Conservation (phyloP, 2,329 filamentous ascomycete species). For the Sphaerulina vaccinii region DNA sequence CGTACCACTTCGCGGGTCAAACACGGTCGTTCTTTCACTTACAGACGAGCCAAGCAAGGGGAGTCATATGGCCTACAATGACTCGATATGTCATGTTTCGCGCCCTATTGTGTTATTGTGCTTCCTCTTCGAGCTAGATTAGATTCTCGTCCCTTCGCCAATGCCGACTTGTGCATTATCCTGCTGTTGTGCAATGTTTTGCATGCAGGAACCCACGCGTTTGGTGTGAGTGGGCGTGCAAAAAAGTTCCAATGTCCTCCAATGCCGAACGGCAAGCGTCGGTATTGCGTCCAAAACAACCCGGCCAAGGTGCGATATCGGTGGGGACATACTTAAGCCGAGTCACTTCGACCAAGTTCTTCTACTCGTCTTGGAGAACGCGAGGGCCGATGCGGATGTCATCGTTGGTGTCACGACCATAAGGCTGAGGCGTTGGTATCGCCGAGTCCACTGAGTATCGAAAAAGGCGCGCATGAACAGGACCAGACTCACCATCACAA, state of each 20-base stretch:
- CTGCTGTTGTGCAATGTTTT: not conserved
- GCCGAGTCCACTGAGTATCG: too few species aligned
- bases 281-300: not conserved
- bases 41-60: conserved; percentile 1
- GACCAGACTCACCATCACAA: too few species aligned
- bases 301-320: too few species aligned
- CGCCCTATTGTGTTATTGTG: not conserved
- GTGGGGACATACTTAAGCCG: too few species aligned
- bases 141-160: not conserved
- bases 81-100: not conserved
- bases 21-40: conserved; percentile 4
- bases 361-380: too few species aligned
- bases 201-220: not conserved
- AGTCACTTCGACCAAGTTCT: not conserved
- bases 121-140: not conserved
- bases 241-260: not conserved
- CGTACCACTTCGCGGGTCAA: not conserved
- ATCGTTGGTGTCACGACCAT: too few species aligned
- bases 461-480: too few species aligned
- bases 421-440: too few species aligned
- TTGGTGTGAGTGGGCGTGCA: not conserved
- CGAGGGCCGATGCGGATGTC: too few species aligned
- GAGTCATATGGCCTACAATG: conserved; percentile 1
- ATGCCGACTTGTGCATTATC: not conserved
- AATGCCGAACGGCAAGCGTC: not conserved